Conservation (phyloP, 768 basidiomycete species). For the Daedalea quercina region DNA sequence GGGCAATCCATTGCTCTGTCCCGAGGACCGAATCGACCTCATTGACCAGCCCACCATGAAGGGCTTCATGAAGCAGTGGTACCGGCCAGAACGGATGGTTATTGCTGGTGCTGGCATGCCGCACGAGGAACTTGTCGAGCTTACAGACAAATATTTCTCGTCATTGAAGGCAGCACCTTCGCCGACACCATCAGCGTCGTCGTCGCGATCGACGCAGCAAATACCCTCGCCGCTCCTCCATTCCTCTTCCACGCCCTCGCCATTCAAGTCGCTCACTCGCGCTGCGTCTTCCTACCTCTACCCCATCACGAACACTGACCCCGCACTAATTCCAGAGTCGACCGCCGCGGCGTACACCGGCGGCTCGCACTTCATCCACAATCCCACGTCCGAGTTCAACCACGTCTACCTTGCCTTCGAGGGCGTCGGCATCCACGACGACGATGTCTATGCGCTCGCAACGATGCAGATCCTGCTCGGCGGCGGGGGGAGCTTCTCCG, state of each 20-base stretch:
- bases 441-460: constrained; percentile 89
- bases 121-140: constrained; percentile 83
- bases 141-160: constrained; percentile 81
- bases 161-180: constrained; percentile 37
- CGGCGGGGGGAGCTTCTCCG: constrained; percentile 95
- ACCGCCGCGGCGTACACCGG: constrained; percentile 66
- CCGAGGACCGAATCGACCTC: constrained; percentile 68
- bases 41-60: constrained; percentile 60
- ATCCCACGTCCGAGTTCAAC: constrained; percentile 66
- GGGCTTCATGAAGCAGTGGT: constrained; percentile 73
- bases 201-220: constrained; percentile 20
- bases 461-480: constrained; percentile 94
- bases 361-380: constrained; percentile 66
- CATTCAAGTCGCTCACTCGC: constrained; percentile 65
- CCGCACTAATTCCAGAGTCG: constrained; percentile 22
- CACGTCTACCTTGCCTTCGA: constrained; percentile 93
- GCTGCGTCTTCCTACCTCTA: constrained; percentile 73
- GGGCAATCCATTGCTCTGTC: constrained; percentile 89
- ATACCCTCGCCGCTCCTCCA: constrained; percentile 55
- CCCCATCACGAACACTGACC: constrained; percentile 27
- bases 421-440: constrained; percentile 83
- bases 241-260: constrained; percentile 37
- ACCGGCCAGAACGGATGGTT: constrained; percentile 90
- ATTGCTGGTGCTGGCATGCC: constrained; percentile 90
- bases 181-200: constrained; percentile 18